phyloP scores from a whole-genome alignment of 352 stramenopile genomes.

The Nannochloropsis limnetica region DNA sequence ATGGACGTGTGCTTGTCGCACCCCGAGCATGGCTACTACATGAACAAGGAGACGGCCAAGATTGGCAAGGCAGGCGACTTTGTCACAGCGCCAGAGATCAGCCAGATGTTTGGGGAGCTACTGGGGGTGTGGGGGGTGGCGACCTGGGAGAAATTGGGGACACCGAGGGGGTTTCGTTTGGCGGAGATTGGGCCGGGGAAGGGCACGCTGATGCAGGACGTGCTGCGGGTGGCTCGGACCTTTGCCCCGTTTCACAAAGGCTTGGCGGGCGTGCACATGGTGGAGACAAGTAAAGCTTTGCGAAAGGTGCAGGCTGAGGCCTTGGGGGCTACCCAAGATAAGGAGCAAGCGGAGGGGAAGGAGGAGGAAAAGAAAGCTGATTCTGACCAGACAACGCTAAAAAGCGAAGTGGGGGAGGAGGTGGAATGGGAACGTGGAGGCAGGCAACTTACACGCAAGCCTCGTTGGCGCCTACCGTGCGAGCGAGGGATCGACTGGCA shows the following conservation, averaged over 20 bases:
- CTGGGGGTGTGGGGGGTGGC: constrained; percentile 79
- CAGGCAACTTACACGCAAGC: background rate
- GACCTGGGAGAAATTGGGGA: constrained; percentile 75
- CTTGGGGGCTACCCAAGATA: constrained; percentile 38
- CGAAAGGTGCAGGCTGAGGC: constrained; percentile 46
- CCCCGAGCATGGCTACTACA: constrained; percentile 79
- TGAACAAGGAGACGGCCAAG: constrained; percentile 71
- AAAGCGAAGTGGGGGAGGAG: constrained; percentile 32
- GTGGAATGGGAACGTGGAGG: constrained; percentile 24
- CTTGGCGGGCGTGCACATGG: constrained; percentile 71
- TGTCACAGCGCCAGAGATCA: constrained; percentile 82
- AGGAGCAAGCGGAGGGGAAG: background rate
- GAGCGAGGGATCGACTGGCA: constrained; percentile 62
- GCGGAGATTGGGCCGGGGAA: constrained; percentile 70
- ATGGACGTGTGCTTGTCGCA: constrained; percentile 58
- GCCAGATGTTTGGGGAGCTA: constrained; percentile 81
- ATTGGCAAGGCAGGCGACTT: constrained; percentile 80
- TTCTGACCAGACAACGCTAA: background rate
- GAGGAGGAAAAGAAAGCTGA: background rate
- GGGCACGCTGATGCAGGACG: constrained; percentile 76
- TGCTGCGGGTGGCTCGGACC: constrained; percentile 69
- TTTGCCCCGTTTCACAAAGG: constrained; percentile 73
- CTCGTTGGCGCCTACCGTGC: constrained; percentile 31
- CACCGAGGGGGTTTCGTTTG: constrained; percentile 64
- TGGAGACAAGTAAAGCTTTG: constrained; percentile 71